Percentiles rank a stretch among this genome's conserved stretches.
These are phyloP conservation scores for Trametes cingulata DNA, from an alignment of 768 basidiomycete species.

Conservation along the genomic window DNA sequence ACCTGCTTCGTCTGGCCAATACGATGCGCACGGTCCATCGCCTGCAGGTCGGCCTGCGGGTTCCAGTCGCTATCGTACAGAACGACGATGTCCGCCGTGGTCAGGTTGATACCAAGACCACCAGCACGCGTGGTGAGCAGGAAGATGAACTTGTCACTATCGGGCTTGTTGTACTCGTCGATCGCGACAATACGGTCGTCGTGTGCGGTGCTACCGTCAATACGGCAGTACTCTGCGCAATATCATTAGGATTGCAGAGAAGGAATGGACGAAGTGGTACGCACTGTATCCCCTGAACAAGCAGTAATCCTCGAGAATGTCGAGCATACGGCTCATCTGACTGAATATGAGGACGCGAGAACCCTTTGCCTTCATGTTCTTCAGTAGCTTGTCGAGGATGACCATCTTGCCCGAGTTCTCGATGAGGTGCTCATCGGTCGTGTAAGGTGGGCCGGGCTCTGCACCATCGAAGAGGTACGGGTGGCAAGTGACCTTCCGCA, in stretches of 20 bases:
- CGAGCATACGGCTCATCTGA: constrained; percentile 98
- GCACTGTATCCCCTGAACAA: constrained; percentile 85
- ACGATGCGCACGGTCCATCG: constrained; percentile 97
- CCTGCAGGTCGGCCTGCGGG: constrained; percentile 97
- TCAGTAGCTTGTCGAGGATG: constrained; percentile 91
- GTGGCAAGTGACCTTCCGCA: constrained; percentile 87
- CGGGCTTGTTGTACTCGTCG: constrained; percentile 96
- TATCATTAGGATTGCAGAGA: constrained; percentile 6
- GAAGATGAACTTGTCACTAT: constrained; percentile 95
- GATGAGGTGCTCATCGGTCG: constrained; percentile 95
- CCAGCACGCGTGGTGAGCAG: constrained; percentile 95
- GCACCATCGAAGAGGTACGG: constrained; percentile 94
- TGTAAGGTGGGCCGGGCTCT: constrained; percentile 99
- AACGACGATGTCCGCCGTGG: constrained; percentile 92
- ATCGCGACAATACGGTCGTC: constrained; percentile 95
- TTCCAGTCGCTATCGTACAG: constrained; percentile 99
- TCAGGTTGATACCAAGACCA: constrained; percentile 95
- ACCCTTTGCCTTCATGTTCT: constrained; percentile 87
- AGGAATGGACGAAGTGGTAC: constrained; percentile 31
- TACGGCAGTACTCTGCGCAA: constrained; percentile 85
- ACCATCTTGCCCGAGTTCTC: constrained; percentile 97
- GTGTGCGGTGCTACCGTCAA: constrained; percentile 94
- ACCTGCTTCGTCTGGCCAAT: constrained; percentile 98
- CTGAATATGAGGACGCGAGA: constrained; percentile 96
- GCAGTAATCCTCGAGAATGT: constrained; percentile 97